phyloP scores from a whole-genome alignment of 2,329 filamentous ascomycete species.

The Apiospora rasikravindrae region DNA sequence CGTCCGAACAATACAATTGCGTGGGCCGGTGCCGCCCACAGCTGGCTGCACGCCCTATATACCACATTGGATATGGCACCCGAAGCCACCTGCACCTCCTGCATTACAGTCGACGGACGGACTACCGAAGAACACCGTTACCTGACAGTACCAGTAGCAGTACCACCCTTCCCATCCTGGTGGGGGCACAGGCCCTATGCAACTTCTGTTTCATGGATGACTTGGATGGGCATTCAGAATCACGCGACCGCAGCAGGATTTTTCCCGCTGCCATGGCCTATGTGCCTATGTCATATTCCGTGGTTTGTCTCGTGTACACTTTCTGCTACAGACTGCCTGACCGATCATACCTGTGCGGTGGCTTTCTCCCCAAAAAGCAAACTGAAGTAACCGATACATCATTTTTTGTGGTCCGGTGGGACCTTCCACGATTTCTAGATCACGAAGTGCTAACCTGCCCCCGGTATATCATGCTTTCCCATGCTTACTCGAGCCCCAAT shows the following conservation, averaged over 20 bases:
- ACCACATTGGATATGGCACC: neutral
- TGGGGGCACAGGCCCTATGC: slow-evolving; percentile 6
- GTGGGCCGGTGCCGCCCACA: slow-evolving; percentile 13
- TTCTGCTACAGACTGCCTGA: slow-evolving; percentile 12
- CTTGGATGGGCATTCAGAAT: slow-evolving; percentile 7
- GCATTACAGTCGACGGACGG: neutral
- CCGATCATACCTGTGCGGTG: neutral
- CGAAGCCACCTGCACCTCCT: slow-evolving; percentile 7
- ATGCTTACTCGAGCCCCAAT: slow-evolving; percentile 7
- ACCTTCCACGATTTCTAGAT: slow-evolving; percentile 14
- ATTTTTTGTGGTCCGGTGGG: slow-evolving; percentile 12
- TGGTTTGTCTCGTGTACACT: neutral
- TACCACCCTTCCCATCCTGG: neutral
- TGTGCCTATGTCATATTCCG: slow-evolving; percentile 2
- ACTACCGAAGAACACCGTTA: too few relatives aligned
- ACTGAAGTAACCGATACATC: slow-evolving; percentile 4
- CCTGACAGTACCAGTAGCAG: neutral
- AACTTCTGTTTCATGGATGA: slow-evolving; percentile 14
- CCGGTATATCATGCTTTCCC: slow-evolving; percentile 4
- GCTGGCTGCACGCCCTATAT: neutral
- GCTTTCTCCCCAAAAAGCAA: neutral
- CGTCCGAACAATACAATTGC: neutral
- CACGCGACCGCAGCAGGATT: slow-evolving; percentile 8
- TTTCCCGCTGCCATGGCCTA: neutral
- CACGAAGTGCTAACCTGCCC: slow-evolving; percentile 4